These are phyloP conservation scores for Serendipita sp. DNA, from an alignment of 768 basidiomycete genomes.

Conservation along the genomic window DNA sequence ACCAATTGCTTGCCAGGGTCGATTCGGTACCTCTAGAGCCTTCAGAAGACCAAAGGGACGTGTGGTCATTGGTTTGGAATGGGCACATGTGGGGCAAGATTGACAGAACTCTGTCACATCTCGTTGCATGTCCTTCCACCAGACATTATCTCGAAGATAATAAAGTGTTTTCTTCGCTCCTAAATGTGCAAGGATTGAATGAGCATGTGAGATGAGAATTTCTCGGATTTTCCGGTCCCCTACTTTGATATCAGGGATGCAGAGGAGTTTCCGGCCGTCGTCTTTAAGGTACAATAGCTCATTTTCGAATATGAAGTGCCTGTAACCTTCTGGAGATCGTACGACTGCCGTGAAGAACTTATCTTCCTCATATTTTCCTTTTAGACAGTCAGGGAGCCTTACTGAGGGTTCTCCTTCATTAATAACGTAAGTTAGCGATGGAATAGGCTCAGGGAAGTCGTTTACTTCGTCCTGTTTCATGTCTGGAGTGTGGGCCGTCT, in stretches of 20 bases:
- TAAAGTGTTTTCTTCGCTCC: slow-evolving; percentile 4
- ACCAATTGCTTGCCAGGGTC: background rate
- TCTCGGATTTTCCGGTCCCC: background rate
- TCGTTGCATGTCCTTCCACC: slow-evolving; percentile 5
- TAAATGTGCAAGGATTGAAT: slow-evolving; percentile 7
- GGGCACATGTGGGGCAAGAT: slow-evolving; percentile 10
- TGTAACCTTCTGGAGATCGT: background rate
- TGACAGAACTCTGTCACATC: slow-evolving; percentile 7
- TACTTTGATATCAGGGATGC: slow-evolving; percentile 8
- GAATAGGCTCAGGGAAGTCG: background rate
- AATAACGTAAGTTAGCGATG: background rate
- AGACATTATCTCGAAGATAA: slow-evolving; percentile 9
- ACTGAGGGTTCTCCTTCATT: background rate
- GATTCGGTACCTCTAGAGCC: slow-evolving; percentile 5
- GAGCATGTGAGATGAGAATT: slow-evolving; percentile 8
- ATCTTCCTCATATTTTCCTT: background rate
- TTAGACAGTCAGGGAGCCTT: slow-evolving; percentile 8
- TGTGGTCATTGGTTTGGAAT: slow-evolving; percentile 5
- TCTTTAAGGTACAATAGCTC: slow-evolving; percentile 4
- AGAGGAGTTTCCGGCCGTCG: background rate
- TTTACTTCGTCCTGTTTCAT: background rate
- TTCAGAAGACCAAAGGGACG: slow-evolving; percentile 7
- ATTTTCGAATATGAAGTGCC: background rate
- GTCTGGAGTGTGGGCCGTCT: background rate
- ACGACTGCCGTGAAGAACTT: background rate